phyloP scores from a whole-genome alignment of 345 rosid species.

The Moringa oleifera region DNA sequence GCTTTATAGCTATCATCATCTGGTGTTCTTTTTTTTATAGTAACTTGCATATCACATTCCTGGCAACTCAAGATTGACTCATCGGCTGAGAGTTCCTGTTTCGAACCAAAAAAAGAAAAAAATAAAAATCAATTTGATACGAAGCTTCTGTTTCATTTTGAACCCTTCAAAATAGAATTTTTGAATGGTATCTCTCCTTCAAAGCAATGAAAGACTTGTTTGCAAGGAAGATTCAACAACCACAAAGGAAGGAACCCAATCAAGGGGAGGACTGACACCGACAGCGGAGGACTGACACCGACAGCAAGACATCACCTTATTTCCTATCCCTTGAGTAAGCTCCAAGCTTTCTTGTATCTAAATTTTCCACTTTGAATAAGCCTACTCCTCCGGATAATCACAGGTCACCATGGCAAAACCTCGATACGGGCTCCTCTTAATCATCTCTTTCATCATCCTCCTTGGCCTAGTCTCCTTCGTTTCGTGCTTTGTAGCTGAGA shows the following conservation, averaged over 20 bases:
- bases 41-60: too few relatives aligned
- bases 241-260: slow-evolving; percentile 2
- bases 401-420: slow-evolving; percentile 26
- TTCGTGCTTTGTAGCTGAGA: slow-evolving; percentile 59
- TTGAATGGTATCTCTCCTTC: slow-evolving; percentile 28
- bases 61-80: too few relatives aligned
- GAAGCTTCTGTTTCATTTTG: too few relatives aligned
- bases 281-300: too few relatives aligned
- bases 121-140: too few relatives aligned
- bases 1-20: too few relatives aligned
- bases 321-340: slow-evolving; percentile 22
- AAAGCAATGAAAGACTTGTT: slow-evolving; percentile 27
- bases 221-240: slow-evolving; percentile 23
- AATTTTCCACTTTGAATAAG: neutral
- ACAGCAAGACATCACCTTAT: neutral
- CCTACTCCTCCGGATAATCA: neutral
- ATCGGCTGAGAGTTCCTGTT: too few relatives aligned
- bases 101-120: too few relatives aligned
- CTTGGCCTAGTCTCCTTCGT: slow-evolving; percentile 47
- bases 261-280: too few relatives aligned
- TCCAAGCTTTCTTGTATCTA: slow-evolving; percentile 16
- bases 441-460: slow-evolving; percentile 20
- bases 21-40: too few relatives aligned
- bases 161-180: too few relatives aligned
- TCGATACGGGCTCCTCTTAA: slow-evolving; percentile 11